Percentiles rank a stretch among this genome's conserved stretches.
These are phyloP conservation scores for Lepidium sativum DNA, from an alignment of 345 rosid species.

Conservation along the genomic window DNA sequence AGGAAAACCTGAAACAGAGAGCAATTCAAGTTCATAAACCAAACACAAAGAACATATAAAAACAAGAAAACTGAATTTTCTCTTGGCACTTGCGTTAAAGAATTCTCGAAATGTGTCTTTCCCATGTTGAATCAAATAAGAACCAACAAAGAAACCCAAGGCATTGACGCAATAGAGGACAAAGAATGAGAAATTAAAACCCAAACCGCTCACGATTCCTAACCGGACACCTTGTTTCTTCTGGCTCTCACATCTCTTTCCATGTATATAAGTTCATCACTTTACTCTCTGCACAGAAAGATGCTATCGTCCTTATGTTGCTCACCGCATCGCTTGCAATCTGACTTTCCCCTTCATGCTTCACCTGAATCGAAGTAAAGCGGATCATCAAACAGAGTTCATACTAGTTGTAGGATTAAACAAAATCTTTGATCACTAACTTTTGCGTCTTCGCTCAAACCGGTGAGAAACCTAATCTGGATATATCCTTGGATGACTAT, in stretches of 20 bases:
- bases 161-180: slow-evolving; percentile 21
- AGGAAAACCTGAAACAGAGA: slow-evolving; percentile 38
- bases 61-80: not conserved
- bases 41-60: not conserved
- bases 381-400: not conserved
- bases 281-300: slow-evolving; percentile 34
- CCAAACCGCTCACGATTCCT: slow-evolving; percentile 32
- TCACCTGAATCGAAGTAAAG: slow-evolving; percentile 3
- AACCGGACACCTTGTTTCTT: slow-evolving; percentile 20
- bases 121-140: slow-evolving; percentile 33
- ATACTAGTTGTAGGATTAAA: not conserved
- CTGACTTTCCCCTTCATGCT: slow-evolving; percentile 38
- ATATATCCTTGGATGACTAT: slow-evolving; percentile 28
- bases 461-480: slow-evolving; percentile 36
- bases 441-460: slow-evolving; percentile 39
- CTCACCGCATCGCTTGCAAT: slow-evolving; percentile 37
- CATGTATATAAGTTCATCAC: slow-evolving; percentile 32
- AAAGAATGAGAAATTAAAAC: slow-evolving; percentile 29
- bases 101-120: slow-evolving; percentile 47
- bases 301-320: slow-evolving; percentile 34
- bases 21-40: not conserved
- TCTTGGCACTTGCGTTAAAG: slow-evolving; percentile 37
- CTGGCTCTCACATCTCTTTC: slow-evolving; percentile 28
- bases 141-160: slow-evolving; percentile 8
- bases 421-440: not conserved